phyloP scores from a whole-genome alignment of 495 filamentous ascomycete genomes.

The Cercophora scortea region DNA sequence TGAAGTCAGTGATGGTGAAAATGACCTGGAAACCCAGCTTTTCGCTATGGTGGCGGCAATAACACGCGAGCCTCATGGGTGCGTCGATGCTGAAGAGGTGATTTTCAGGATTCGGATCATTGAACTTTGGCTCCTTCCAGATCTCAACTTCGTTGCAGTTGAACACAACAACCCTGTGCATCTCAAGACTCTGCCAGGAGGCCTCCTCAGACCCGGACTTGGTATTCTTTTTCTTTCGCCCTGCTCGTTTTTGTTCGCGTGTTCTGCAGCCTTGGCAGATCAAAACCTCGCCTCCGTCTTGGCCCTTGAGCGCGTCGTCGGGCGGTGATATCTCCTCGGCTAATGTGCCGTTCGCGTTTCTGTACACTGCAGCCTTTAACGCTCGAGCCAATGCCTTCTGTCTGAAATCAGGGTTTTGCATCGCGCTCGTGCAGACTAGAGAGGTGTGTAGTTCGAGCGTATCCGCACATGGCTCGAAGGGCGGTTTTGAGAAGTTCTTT shows the following conservation, averaged over 20 bases:
- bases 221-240: conserved; percentile 84
- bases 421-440: conserved; percentile 89
- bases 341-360: neutral
- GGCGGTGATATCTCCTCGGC: conserved; percentile 13
- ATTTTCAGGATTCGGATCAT: conserved; percentile 47
- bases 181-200: conserved; percentile 64
- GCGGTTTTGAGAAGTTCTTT: conserved; percentile 68
- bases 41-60: conserved; percentile 89
- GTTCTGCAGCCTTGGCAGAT: conserved; percentile 80
- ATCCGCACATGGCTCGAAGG: conserved; percentile 51
- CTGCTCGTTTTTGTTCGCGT: conserved; percentile 79
- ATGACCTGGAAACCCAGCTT: conserved; percentile 91
- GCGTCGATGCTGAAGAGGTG: conserved; percentile 52
- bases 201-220: conserved; percentile 76
- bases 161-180: conserved; percentile 80
- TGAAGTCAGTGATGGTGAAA: conserved; percentile 80
- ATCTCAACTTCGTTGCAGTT: conserved; percentile 88
- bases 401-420: conserved; percentile 59
- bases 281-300: conserved; percentile 78
- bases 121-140: conserved; percentile 52
- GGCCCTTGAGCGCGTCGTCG: conserved; percentile 55
- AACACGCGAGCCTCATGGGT: conserved; percentile 95
- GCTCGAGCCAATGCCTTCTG: conserved; percentile 63
- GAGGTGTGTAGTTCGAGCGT: conserved; percentile 73
- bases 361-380: conserved; percentile 17